A percentile compares a stretch with the other conserved stretches of the same genome.
These are phyloP conservation scores for Daedaleopsis sinensis DNA, from an alignment of 768 basidiomycete genomes.

Conservation along the genomic window DNA sequence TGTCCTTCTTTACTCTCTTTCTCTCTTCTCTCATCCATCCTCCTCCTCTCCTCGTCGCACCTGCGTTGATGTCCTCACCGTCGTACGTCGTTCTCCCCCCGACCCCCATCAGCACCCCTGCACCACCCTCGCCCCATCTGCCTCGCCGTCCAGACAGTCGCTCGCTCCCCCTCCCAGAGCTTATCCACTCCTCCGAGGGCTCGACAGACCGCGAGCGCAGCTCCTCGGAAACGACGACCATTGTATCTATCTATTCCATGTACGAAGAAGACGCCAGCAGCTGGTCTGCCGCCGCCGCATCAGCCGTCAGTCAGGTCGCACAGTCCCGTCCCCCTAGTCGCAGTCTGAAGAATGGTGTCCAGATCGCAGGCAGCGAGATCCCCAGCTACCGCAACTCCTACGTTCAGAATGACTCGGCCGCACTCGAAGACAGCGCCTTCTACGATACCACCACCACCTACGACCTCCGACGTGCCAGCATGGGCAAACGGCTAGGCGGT, in stretches of 20 bases:
- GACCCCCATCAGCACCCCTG: slow-evolving; percentile 27
- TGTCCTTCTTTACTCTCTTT: slow-evolving; percentile 12
- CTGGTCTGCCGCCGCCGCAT: slow-evolving; percentile 44
- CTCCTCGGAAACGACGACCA: slow-evolving; percentile 74
- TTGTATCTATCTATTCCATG: slow-evolving; percentile 88
- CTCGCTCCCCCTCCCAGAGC: slow-evolving; percentile 41
- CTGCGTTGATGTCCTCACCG: slow-evolving; percentile 28
- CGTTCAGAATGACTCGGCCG: slow-evolving; percentile 26
- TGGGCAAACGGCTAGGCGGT: slow-evolving; percentile 26
- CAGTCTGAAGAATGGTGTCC: slow-evolving; percentile 32
- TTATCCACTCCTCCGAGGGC: slow-evolving; percentile 32
- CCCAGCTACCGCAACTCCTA: slow-evolving; percentile 41
- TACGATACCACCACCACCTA: slow-evolving; percentile 33
- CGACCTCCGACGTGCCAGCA: slow-evolving; percentile 21
- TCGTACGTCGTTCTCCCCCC: slow-evolving; percentile 31
- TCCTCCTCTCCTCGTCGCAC: neutral
- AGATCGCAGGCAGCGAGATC: slow-evolving; percentile 26
- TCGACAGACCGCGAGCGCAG: slow-evolving; percentile 46
- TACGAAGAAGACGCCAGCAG: slow-evolving; percentile 66
- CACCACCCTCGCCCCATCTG: slow-evolving; percentile 12
- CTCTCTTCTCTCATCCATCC: slow-evolving; percentile 1
- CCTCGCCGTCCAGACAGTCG: slow-evolving; percentile 14
- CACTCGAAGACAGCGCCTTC: slow-evolving; percentile 32
- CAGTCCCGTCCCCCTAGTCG: slow-evolving; percentile 34
- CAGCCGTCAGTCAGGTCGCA: slow-evolving; percentile 23